Percentiles rank a stretch among this genome's conserved stretches.
phyloP scores from a whole-genome alignment of 2,329 filamentous ascomycete species.

The Microsporum audouinii region DNA sequence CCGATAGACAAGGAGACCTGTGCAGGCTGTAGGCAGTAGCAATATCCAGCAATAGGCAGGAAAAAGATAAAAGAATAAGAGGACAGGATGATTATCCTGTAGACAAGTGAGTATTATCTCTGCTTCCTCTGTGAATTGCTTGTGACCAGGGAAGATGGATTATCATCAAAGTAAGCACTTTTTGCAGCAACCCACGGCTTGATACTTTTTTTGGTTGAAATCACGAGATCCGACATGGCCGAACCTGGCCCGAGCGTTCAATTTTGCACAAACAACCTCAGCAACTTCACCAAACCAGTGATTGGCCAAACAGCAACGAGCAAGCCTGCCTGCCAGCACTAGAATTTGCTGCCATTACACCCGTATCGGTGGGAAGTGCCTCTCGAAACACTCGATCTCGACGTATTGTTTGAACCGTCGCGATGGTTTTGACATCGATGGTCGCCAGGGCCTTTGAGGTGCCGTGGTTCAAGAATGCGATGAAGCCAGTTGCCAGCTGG shows the following conservation, averaged over 20 bases:
- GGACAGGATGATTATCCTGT: not conserved
- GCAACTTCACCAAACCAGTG: conserved; percentile 7
- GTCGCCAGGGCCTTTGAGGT: conserved; percentile 65
- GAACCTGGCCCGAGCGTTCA: conserved; percentile 13
- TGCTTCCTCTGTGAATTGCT: not conserved
- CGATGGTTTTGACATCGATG: conserved; percentile 33
- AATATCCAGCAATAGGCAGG: not conserved
- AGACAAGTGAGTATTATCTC: not conserved
- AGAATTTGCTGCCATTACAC: conserved; percentile 17
- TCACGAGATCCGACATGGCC: conserved; percentile 13
- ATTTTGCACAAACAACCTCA: conserved; percentile 12
- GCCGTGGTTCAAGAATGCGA: conserved; percentile 69
- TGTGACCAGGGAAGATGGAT: not conserved
- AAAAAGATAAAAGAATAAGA: not conserved
- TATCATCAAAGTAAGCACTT: not conserved
- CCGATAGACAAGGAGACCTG: not conserved
- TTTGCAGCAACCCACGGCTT: not conserved
- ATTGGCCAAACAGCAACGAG: conserved; percentile 6
- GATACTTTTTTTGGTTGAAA: conserved; percentile 7
- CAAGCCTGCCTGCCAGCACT: not conserved
- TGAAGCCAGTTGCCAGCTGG: conserved; percentile 77
- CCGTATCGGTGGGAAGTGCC: conserved; percentile 13
- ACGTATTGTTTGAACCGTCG: not conserved
- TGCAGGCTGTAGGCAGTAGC: not conserved
- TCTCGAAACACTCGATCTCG: not conserved